phyloP scores from a whole-genome alignment of 352 stramenopile species.

The Pythium biforme region DNA sequence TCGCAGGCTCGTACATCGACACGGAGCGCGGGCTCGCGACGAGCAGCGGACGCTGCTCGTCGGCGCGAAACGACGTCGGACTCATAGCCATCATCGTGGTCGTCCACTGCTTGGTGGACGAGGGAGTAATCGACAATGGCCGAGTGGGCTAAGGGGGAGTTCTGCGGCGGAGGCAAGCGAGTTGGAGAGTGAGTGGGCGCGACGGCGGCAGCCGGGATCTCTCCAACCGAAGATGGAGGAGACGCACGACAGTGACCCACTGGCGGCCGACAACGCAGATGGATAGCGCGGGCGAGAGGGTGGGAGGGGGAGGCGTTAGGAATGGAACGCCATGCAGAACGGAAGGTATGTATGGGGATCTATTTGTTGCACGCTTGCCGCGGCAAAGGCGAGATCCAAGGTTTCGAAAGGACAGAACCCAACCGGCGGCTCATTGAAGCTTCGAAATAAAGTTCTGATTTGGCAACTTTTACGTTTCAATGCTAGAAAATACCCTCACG shows the following conservation, averaged over 20 bases:
- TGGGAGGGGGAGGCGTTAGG: background rate
- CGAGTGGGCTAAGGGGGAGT: slow-evolving; percentile 1
- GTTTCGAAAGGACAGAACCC: slow-evolving; percentile 4
- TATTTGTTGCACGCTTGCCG: slow-evolving; percentile 3
- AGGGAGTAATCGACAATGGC: slow-evolving; percentile 24
- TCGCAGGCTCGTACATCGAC: background rate
- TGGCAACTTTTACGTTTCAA: slow-evolving; percentile 1
- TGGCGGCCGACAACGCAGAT: background rate
- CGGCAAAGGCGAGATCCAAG: background rate
- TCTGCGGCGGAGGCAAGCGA: background rate
- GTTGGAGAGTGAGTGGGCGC: slow-evolving; percentile 1
- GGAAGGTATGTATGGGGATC: slow-evolving; percentile 13
- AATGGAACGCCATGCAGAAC: slow-evolving; percentile 14
- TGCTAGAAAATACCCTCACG: slow-evolving; percentile 3
- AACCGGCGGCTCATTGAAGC: slow-evolving; percentile 12
- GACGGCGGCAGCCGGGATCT: background rate
- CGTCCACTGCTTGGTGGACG: background rate
- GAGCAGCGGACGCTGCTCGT: slow-evolving; percentile 18
- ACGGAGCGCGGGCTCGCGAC: background rate
- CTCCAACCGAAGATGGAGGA: background rate
- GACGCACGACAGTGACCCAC: slow-evolving; percentile 17
- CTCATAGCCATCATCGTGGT: slow-evolving; percentile 2
- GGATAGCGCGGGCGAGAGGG: background rate
- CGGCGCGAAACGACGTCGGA: background rate
- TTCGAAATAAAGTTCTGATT: slow-evolving; percentile 22